Conservation (phyloP, 2,329 filamentous ascomycete species). For the Colletotrichum sansevieriae region DNA sequence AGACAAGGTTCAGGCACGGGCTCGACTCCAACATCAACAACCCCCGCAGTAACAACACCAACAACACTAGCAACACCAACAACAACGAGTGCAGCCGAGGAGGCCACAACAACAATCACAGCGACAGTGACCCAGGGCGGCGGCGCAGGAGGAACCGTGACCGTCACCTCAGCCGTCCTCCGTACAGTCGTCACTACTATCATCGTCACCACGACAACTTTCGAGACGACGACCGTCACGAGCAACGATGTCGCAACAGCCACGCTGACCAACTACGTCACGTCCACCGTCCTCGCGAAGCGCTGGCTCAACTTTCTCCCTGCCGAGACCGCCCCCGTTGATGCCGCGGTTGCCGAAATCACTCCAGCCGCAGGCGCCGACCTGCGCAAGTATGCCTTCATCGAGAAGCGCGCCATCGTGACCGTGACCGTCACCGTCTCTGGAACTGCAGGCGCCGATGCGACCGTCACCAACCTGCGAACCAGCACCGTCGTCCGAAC, state of each 20-base stretch:
- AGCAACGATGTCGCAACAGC: conserved; percentile 51
- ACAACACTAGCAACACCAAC: conserved; percentile 11
- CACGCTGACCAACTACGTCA: conserved; percentile 52
- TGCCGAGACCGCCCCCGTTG: conserved; percentile 46
- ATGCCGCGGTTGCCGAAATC: conserved; percentile 40
- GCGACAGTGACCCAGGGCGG: conserved; percentile 20
- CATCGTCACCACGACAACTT: conserved; percentile 51
- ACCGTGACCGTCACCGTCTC: conserved; percentile 52
- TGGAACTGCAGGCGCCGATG: conserved; percentile 47
- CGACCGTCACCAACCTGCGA: conserved; percentile 21
- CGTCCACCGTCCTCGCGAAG: conserved; percentile 52
- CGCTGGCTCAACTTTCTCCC: conserved; percentile 48
- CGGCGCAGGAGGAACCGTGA: conserved; percentile 33
- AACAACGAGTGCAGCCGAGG: conserved; percentile 11
- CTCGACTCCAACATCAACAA: conserved; percentile 12
- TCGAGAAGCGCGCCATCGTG: conserved; percentile 53
- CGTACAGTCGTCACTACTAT: conserved; percentile 48
- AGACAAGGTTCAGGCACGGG: conserved; percentile 25
- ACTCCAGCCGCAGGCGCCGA: conserved; percentile 41
- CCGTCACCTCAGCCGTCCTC: conserved; percentile 25
- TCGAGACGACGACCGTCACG: conserved; percentile 54
- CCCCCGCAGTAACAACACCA: conserved; percentile 13
- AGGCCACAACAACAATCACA: conserved; percentile 10
- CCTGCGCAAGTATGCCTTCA: conserved; percentile 42
- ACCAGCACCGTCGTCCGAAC: conserved; percentile 47